Percentiles rank a stretch among this genome's conserved stretches.
These are phyloP conservation scores for Moniliophthora roreri DNA, from an alignment of 1,284 basidiomycete species.

Conservation along the genomic window DNA sequence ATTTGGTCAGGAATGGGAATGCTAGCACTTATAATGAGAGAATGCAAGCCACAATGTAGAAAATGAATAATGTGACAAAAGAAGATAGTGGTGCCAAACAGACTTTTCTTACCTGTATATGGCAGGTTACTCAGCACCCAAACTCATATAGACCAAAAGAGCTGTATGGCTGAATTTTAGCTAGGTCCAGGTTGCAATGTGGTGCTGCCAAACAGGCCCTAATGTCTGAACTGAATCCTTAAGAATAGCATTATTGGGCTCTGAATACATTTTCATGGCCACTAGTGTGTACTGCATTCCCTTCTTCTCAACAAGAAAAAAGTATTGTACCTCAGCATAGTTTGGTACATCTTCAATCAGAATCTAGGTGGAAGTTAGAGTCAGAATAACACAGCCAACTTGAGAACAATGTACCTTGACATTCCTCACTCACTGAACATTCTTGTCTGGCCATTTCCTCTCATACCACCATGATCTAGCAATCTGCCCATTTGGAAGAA, in stretches of 20 bases:
- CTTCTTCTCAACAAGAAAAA: neutral
- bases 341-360: constrained; percentile 2
- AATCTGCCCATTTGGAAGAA: constrained; percentile 29
- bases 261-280: neutral
- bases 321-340: constrained; percentile 25
- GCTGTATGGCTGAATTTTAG: too few relatives aligned
- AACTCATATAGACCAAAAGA: too few relatives aligned
- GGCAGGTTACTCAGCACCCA: too few relatives aligned
- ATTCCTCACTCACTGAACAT: constrained; percentile 20
- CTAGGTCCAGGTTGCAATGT: too few relatives aligned
- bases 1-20: too few relatives aligned
- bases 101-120: too few relatives aligned
- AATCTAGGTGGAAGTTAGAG: constrained; percentile 6
- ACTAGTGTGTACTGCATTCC: neutral
- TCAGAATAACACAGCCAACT: neutral
- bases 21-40: too few relatives aligned
- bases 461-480: constrained; percentile 27
- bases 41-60: too few relatives aligned
- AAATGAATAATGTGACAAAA: too few relatives aligned
- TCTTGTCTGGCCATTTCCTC: neutral
- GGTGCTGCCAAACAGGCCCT: too few relatives aligned
- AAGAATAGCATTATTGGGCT: neutral
- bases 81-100: too few relatives aligned
- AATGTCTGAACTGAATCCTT: too few relatives aligned
- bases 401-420: constrained; percentile 27